Conservation (phyloP, 495 filamentous ascomycete species). For the Podospora tetraspora region DNA sequence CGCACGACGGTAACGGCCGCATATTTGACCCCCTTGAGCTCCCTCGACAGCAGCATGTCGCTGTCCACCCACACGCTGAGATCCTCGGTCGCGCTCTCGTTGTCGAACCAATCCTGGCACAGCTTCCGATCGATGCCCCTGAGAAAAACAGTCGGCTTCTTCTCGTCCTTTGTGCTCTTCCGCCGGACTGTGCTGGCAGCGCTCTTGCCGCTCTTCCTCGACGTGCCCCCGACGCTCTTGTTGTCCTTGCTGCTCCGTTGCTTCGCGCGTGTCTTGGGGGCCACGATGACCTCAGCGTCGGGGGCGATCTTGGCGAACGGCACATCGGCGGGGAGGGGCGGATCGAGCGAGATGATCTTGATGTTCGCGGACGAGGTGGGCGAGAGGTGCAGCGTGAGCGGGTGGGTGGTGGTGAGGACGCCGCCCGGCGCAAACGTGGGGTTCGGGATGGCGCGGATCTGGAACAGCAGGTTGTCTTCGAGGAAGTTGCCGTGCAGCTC, state of each 20-base stretch:
- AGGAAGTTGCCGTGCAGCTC: constrained; percentile 93
- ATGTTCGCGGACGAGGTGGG: constrained; percentile 95
- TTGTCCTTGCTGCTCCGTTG: constrained; percentile 49
- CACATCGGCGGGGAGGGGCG: constrained; percentile 59
- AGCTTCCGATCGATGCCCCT: constrained; percentile 66
- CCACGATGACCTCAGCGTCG: constrained; percentile 93
- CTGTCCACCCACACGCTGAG: constrained; percentile 79
- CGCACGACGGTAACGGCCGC: constrained; percentile 72
- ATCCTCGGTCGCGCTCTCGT: constrained; percentile 50
- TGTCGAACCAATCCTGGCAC: constrained; percentile 69
- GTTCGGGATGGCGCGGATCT: constrained; percentile 89
- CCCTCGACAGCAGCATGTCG: constrained; percentile 60
- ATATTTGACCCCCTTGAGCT: constrained; percentile 66
- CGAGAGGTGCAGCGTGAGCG: constrained; percentile 86
- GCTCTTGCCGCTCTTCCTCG: constrained; percentile 69
- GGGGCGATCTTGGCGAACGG: constrained; percentile 88
- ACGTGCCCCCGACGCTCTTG: constrained; percentile 63
- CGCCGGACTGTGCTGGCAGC: constrained; percentile 59
- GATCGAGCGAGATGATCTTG: constrained; percentile 69
- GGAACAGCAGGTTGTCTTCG: constrained; percentile 86
- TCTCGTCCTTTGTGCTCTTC: constrained; percentile 56
- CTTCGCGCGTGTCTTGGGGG: constrained; percentile 66
- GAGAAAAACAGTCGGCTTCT: constrained; percentile 63
- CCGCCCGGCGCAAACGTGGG: constrained; percentile 55
- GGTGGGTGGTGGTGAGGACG: constrained; percentile 53